Evolutionary conservation across 768 basidiomycete species (phyloP), one percentile per base, ranked within the genome.

Genomic region (Amanita jacksonii): DNA sequence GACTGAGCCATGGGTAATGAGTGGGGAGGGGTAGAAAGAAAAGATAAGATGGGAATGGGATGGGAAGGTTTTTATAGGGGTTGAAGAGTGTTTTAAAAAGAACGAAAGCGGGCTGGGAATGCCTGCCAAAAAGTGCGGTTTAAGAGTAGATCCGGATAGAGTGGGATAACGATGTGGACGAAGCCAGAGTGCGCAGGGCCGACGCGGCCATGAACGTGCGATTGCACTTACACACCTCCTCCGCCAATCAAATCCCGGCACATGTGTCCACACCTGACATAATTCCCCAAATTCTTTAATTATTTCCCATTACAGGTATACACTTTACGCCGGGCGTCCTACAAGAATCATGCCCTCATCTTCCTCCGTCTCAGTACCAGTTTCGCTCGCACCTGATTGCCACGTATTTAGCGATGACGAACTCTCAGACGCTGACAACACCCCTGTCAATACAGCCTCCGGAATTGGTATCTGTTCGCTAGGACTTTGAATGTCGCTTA

Each of bases 281-380:
- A n/a, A n/a, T n/a, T n/a, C n/a, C n/a, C n/a, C n/a, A n/a, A n/a
- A 6, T 41, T 16, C 30, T 31, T 12, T 32, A 20, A 41, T 41
- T 32, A 41, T 20, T 8, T 32, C 12, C 35, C 13, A 12, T 6
- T 20, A 22, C 20, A 24, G 16, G 24, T n/a, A 32, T 27, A 28
- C 35, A 24, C 13, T 18, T 35, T 51, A 62, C 42, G 57, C 35
- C 25, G 84, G 85, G 46, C 79, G 71, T 31, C 77, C 81, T 40
- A 89, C 78, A 22, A 88, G 58, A 47, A 89, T 74, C 79, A 88
- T 80, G 5, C 83, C 86, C 54, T 89, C 86, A 46, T 90, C 86
- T 55, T 83, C 81, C 57, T 90, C 86, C 30, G 85, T 88, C 53
- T 86, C 85, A 18, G 66, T 67, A 7, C 80, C 81, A 49, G 73